Percentiles rank a stretch among this genome's conserved stretches.
phyloP scores from a whole-genome alignment of 257 asterid genomes.

The Solanum boliviense region DNA sequence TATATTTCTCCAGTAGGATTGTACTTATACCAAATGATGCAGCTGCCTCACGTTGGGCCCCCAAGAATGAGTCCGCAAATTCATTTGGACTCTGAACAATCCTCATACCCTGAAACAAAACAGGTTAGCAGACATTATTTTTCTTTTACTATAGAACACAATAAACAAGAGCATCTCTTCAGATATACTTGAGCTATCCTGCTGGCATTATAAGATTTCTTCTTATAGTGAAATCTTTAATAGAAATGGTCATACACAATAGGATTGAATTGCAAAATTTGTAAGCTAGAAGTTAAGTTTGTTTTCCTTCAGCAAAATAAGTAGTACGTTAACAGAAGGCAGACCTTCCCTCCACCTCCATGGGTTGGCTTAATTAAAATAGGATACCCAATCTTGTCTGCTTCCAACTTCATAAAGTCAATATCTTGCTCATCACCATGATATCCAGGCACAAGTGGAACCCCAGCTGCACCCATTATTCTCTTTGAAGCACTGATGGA shows the following conservation, averaged over 20 bases:
- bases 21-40: slow-evolving; percentile 91
- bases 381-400: slow-evolving; percentile 94
- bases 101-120: slow-evolving; percentile 78
- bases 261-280: neutral
- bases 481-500: slow-evolving; percentile 83
- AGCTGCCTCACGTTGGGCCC: slow-evolving; percentile 99
- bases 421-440: slow-evolving; percentile 87
- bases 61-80: slow-evolving; percentile 75
- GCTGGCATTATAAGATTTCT: neutral
- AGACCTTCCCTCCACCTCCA: slow-evolving; percentile 99
- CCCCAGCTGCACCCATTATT: slow-evolving; percentile 99
- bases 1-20: slow-evolving; percentile 91
- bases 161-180: neutral
- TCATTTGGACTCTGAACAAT: slow-evolving; percentile 74
- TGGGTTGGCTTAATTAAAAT: slow-evolving; percentile 91
- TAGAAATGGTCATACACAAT: neutral
- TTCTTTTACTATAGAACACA: neutral
- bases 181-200: neutral
- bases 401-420: slow-evolving; percentile 84
- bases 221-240: neutral
- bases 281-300: neutral
- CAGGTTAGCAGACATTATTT: slow-evolving; percentile 9
- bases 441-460: slow-evolving; percentile 99
- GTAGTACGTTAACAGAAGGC: slow-evolving; percentile 1
- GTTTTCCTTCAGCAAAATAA: neutral